Conservation (phyloP, 495 filamentous ascomycete species). For the Aspergillus bertholletiae region DNA sequence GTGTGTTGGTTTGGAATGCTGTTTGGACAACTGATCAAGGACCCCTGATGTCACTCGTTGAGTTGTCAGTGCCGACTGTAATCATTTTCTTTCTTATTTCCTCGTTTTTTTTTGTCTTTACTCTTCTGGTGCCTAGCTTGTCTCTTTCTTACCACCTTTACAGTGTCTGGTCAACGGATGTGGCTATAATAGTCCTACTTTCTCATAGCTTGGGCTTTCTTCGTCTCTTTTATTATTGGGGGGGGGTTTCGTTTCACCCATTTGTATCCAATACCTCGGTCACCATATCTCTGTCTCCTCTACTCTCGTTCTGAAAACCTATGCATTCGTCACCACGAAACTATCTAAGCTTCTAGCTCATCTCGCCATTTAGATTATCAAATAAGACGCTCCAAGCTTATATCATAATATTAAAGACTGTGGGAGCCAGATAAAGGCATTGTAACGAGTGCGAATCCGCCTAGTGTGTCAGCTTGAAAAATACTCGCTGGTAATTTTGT, state of each 20-base stretch:
- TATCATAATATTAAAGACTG: too few species aligned
- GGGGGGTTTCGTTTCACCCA: too few species aligned
- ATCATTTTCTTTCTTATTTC: background rate
- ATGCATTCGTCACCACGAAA: background rate
- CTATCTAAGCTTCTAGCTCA: background rate
- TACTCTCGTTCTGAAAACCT: slow-evolving; percentile 19
- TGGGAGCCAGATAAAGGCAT: too few species aligned
- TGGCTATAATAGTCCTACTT: background rate
- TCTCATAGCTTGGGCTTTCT: background rate
- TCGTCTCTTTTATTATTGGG: background rate
- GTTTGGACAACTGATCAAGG: slow-evolving; percentile 2
- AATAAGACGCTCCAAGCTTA: too few species aligned
- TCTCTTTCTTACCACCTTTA: background rate
- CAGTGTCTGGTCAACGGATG: background rate
- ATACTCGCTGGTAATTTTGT: too few species aligned
- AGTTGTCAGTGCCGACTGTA: slow-evolving; percentile 1
- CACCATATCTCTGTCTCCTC: background rate
- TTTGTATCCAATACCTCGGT: background rate
- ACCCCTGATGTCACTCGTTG: slow-evolving; percentile 3
- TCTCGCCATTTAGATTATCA: background rate
- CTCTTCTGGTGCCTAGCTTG: too few species aligned
- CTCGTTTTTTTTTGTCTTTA: background rate
- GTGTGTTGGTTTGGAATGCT: slow-evolving; percentile 6
- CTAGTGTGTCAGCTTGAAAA: too few species aligned
- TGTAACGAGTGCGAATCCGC: too few species aligned